Evolutionary conservation across 2,329 filamentous ascomycete genomes (phyloP).

Genomic region (Aureobasidium mangrovei): DNA sequence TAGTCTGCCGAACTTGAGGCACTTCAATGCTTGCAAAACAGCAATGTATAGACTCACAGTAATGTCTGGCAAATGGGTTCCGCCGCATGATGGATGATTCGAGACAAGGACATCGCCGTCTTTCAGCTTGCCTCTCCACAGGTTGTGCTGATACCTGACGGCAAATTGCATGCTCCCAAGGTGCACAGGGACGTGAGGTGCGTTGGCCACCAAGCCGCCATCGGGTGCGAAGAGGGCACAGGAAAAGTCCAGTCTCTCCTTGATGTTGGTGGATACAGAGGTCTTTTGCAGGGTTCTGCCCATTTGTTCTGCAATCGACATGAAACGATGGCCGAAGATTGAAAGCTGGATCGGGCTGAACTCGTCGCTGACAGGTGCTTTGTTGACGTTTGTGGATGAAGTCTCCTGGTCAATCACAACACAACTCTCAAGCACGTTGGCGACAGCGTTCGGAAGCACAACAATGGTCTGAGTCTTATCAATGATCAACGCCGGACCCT

Average conservation of each 20-base stretch:
- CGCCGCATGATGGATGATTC: slow-evolving; percentile 24
- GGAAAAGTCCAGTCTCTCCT: slow-evolving; percentile 37
- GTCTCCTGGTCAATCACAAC: slow-evolving; percentile 31
- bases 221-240: slow-evolving; percentile 37
- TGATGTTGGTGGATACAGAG: slow-evolving; percentile 43
- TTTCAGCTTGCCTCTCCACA: slow-evolving; percentile 18
- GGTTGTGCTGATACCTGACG: slow-evolving; percentile 23
- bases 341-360: slow-evolving; percentile 46
- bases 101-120: slow-evolving; percentile 25
- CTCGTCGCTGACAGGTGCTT: slow-evolving; percentile 18
- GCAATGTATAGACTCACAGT: slow-evolving; percentile 14
- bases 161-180: slow-evolving; percentile 28
- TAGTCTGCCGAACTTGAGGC: too few relatives aligned
- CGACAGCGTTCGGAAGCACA: slow-evolving; percentile 30
- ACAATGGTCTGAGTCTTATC: slow-evolving; percentile 41
- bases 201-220: slow-evolving; percentile 36
- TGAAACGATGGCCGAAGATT: slow-evolving; percentile 49
- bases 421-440: slow-evolving; percentile 30
- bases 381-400: slow-evolving; percentile 8
- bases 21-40: too few relatives aligned
- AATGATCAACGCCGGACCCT: slow-evolving; percentile 27
- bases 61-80: slow-evolving; percentile 26
- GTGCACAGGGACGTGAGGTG: slow-evolving; percentile 36
- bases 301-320: slow-evolving; percentile 53
- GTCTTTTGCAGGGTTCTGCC: slow-evolving; percentile 49